Conservation (phyloP, 2,329 filamentous ascomycete genomes). For the Fusarium odoratissimum region DNA sequence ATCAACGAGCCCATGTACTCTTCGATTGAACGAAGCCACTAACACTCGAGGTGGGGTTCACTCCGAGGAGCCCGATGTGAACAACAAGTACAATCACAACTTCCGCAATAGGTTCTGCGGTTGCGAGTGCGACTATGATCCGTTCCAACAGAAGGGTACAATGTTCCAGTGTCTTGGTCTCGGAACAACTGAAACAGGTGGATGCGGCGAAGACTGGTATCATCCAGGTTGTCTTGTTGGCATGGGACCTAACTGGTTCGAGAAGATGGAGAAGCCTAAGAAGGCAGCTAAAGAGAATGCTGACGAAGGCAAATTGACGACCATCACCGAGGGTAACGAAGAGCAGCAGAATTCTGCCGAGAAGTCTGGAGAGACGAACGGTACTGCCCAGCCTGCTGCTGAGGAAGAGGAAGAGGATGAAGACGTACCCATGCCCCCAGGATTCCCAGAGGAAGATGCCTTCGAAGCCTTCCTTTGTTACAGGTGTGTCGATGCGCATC, state of each 20-base stretch:
- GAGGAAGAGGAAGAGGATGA: constrained; percentile 62
- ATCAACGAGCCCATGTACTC: constrained; percentile 75
- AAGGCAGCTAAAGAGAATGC: constrained; percentile 29
- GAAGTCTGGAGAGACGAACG: constrained; percentile 32
- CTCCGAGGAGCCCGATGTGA: constrained; percentile 76
- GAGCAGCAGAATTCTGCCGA: constrained; percentile 37
- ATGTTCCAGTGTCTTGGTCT: constrained; percentile 98
- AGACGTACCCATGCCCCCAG: constrained; percentile 78
- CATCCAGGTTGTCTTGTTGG: constrained; percentile 93
- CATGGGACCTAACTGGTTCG: constrained; percentile 78
- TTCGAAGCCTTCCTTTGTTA: constrained; percentile 95
- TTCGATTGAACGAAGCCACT: constrained; percentile 79
- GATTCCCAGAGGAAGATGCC: constrained; percentile 88
- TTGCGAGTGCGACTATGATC: constrained; percentile 88
- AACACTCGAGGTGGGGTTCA: constrained; percentile 81
- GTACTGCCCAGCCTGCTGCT: constrained; percentile 35
- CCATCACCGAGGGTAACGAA: constrained; percentile 64
- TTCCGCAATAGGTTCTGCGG: constrained; percentile 93
- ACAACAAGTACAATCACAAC: constrained; percentile 95
- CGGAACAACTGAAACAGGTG: constrained; percentile 81
- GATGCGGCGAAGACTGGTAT: constrained; percentile 98
- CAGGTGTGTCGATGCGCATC: constrained; percentile 87
- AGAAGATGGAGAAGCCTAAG: constrained; percentile 59
- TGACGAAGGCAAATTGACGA: constrained; percentile 52
- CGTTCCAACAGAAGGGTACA: constrained; percentile 89